phyloP scores from a whole-genome alignment of 306 rosid species.

The Hylodesmum podocarpum region DNA sequence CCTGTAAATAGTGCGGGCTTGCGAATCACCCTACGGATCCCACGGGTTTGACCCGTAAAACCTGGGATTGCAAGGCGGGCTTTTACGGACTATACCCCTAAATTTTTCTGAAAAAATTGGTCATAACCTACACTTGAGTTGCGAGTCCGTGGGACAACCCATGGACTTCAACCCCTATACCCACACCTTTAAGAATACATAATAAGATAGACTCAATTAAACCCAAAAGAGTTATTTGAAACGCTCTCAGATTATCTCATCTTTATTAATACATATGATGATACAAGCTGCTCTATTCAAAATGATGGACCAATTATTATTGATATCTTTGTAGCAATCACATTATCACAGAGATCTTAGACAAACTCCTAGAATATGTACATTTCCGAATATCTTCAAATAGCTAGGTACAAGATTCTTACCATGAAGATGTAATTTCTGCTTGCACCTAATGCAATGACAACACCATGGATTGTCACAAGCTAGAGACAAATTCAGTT shows the following conservation, averaged over 20 bases:
- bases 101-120: too few species aligned
- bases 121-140: too few species aligned
- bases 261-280: not conserved
- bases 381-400: not conserved
- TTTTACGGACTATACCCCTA: too few species aligned
- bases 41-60: too few species aligned
- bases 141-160: too few species aligned
- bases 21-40: too few species aligned
- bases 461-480: not conserved
- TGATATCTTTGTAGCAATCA: not conserved
- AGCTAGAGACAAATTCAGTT: constrained; percentile 5
- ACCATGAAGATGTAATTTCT: not conserved
- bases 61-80: too few species aligned
- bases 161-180: too few species aligned
- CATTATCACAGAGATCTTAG: not conserved
- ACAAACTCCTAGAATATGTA: constrained; percentile 16
- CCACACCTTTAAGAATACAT: too few species aligned
- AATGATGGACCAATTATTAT: not conserved
- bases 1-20: too few species aligned
- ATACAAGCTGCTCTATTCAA: not conserved
- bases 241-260: not conserved
- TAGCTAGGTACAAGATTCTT: not conserved
- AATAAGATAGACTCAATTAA: not conserved
- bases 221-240: not conserved
- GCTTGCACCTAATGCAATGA: not conserved